Evolutionary conservation across 1,139 yeast genomes (phyloP), one percentile per base, ranked within the genome.

Genomic region (Nadsonia starkeyi-henricii): DNA sequence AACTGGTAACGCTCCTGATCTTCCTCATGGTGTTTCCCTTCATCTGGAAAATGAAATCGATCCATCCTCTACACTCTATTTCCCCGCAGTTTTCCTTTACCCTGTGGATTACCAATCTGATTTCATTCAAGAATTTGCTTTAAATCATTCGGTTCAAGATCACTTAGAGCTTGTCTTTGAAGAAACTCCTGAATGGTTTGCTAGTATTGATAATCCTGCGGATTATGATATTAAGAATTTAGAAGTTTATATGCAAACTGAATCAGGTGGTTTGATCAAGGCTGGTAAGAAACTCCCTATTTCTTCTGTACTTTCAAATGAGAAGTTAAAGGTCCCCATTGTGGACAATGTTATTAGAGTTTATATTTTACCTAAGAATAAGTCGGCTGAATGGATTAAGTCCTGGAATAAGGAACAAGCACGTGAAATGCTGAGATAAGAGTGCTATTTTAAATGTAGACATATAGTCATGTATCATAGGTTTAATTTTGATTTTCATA

Each of bases 101-200:
- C 97, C 97, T 15, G 75, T 91, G 3, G 79, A 78, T 8, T 84
- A 83, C 61, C 94, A 85, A 61, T 85, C 89, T 55, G 96, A 89
- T 62, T 80, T 80, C 56, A 69, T 89, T 41, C 85, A 81, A 5
- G 81, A 80, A 52, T 75, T 59, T 47, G 81, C 81, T 52, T 73
- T 84, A 15, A 76, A 91, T 52, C 94, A 85, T 59, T 75, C 91
- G 0, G 78, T 67, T 5, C 53, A 52, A 5, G 63, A 59, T 8
- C 54, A 59, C 33, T 48, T 69, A 1, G 55, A 55, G 67, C 57
- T 62, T 74, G 57, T 76, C 75, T 42, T 72, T 77, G 66, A 81
- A 48, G 71, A 86, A 57, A 86, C 91, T 2, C 75, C 74, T 9
- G 77, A 76, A 47, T 88, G 88, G 83, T 85, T 81, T 60, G 73